Conservation (phyloP, 768 basidiomycete species). For the Auricularia heimuer region DNA sequence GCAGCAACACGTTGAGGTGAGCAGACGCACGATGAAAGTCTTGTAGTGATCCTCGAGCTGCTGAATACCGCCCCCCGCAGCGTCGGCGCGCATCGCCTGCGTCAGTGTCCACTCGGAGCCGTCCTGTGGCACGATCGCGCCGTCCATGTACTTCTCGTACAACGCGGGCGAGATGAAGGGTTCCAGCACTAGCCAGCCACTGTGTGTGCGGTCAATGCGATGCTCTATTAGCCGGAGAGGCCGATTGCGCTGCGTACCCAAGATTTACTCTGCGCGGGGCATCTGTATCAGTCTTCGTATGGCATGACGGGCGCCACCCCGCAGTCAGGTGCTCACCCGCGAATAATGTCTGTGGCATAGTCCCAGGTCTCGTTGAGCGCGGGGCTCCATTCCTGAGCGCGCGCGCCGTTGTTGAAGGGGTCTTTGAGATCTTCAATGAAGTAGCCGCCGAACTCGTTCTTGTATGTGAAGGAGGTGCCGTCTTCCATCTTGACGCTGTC, state of each 20-base stretch:
- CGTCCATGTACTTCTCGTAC: constrained; percentile 47
- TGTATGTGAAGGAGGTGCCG: constrained; percentile 66
- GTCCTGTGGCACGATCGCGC: constrained; percentile 33
- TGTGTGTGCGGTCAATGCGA: not conserved
- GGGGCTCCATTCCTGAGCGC: constrained; percentile 71
- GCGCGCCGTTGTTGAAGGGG: constrained; percentile 68
- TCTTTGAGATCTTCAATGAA: constrained; percentile 65
- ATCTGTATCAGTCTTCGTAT: not conserved
- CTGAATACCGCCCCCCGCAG: constrained; percentile 47
- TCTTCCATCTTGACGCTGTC: constrained; percentile 52
- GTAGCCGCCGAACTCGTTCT: constrained; percentile 65
- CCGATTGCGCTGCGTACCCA: constrained; percentile 42
- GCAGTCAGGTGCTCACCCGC: constrained; percentile 34
- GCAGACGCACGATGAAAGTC: constrained; percentile 62
- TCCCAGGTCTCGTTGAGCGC: constrained; percentile 67
- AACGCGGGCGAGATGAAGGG: constrained; percentile 64
- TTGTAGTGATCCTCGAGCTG: constrained; percentile 69
- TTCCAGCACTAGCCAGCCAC: constrained; percentile 69
- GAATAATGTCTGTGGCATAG: constrained; percentile 51
- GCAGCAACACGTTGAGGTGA: not conserved
- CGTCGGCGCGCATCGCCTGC: constrained; percentile 53
- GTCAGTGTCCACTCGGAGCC: constrained; percentile 52
- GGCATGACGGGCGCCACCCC: not conserved
- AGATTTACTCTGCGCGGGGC: constrained; percentile 57
- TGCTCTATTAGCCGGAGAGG: not conserved